These are phyloP conservation scores for Paratinospora sagittata DNA, from an alignment of 164 flowering plant species.

Conservation along the genomic window DNA sequence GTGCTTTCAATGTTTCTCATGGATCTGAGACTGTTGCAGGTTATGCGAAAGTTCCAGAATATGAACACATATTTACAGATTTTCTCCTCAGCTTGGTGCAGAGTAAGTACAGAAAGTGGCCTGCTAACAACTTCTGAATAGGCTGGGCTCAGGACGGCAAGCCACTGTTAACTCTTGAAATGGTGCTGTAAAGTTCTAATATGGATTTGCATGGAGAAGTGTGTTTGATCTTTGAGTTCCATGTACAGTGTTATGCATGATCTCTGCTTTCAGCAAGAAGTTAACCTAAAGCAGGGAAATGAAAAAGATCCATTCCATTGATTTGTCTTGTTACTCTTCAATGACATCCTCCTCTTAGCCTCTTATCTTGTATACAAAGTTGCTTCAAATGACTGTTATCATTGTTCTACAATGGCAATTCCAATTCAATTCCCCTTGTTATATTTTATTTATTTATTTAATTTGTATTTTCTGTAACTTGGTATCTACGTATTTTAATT, in stretches of 20 bases:
- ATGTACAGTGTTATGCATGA: constrained; percentile 16
- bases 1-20: neutral
- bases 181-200: neutral
- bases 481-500: too few species aligned
- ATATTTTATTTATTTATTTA: too few species aligned
- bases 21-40: constrained; percentile 33
- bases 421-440: neutral
- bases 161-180: neutral
- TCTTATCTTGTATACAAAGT: neutral
- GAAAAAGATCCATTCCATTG: neutral
- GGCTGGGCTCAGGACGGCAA: neutral
- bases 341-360: neutral
- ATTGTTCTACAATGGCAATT: neutral
- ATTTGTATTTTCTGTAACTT: too few species aligned
- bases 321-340: neutral
- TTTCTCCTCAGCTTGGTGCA: constrained; percentile 58
- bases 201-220: neutral
- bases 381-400: neutral
- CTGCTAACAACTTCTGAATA: constrained; percentile 6
- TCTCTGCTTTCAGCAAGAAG: constrained; percentile 12
- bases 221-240: constrained; percentile 8
- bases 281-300: neutral
- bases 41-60: constrained; percentile 80
- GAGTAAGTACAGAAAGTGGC: constrained; percentile 40
- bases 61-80: constrained; percentile 81